Evolutionary conservation across 495 filamentous ascomycete species (phyloP), one percentile per base, ranked within the genome.

Genomic region (Aspergillus sclerotiicarbonarius): DNA sequence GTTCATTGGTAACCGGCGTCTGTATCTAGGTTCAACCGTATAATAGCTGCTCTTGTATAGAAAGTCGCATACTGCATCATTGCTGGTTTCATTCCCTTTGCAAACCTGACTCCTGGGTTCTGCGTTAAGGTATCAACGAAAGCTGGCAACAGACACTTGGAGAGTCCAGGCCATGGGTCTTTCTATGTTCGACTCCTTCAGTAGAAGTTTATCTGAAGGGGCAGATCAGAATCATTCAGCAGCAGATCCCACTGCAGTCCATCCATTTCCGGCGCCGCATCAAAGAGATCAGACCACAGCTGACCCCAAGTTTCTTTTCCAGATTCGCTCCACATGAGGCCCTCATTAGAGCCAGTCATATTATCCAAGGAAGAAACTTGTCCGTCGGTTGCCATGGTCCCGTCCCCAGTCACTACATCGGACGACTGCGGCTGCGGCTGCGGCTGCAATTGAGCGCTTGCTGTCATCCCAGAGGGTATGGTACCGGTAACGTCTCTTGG

Each of bases 291-390:
- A 5, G 54, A 50, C 64, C 62, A 69, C 16, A 69, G 44, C 53
- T 63, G 61, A 18, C 65, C 57, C 67, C 66, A 69, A 8, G 54
- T 58, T 45, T 64, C 64, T 33, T 66, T 41, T 25, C 25, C 47
- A n/a, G 25, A 6, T 6, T 21, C 10, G 13, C 31, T 16, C 47
- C 25, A 32, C 13, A 13, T 6, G 21, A 16, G 1, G 9, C 25
- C 15, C n/a, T 50, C 25, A 32, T 13, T 29, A 6, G 25, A 2
- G 6, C 10, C 16, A 16, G 10, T 18, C 21, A 10, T 13, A 18
- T 12, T 6, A 12, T 50, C 29, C 15, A 8, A 8, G 7, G 21
- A 31, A 29, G 46, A 15, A 16, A 16, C 13, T 19, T 19, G 19
- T 35, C 37, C 25, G 15, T 19, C 8, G 8, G 18, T 4, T 16